These are phyloP conservation scores for Parastagonospora nodorum DNA, from an alignment of 2,329 filamentous ascomycete genomes.

Conservation along the genomic window DNA sequence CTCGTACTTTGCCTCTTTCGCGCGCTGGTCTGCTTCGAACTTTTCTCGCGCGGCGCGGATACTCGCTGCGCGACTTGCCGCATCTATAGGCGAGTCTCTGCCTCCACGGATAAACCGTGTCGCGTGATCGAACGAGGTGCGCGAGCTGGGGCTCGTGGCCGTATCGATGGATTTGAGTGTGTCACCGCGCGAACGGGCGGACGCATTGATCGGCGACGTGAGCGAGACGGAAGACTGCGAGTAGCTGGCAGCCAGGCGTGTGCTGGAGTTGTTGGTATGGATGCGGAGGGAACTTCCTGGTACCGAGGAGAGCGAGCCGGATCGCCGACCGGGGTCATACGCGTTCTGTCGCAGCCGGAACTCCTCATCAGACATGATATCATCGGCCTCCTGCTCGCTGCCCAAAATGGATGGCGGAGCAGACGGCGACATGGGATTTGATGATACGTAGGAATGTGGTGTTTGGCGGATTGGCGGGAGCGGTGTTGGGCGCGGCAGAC, in stretches of 20 bases:
- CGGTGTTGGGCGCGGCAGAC: constrained; percentile 54
- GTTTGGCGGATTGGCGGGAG: constrained; percentile 62
- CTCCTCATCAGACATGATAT: constrained; percentile 55
- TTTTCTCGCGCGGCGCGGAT: constrained; percentile 62
- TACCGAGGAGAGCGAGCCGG: constrained; percentile 52
- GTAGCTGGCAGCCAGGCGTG: constrained; percentile 53
- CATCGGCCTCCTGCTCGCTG: constrained; percentile 50
- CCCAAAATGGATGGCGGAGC: constrained; percentile 56
- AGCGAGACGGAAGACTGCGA: constrained; percentile 60
- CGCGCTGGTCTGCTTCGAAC: constrained; percentile 64
- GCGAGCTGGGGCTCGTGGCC: constrained; percentile 56
- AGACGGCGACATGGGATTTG: constrained; percentile 52
- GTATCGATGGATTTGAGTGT: constrained; percentile 57
- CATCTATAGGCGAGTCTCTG: constrained; percentile 55
- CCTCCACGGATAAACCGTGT: constrained; percentile 57
- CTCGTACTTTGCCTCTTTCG: constrained; percentile 60
- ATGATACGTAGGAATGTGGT: constrained; percentile 59
- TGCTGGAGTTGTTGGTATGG: constrained; percentile 48
- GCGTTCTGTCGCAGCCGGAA: constrained; percentile 46
- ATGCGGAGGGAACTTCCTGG: constrained; percentile 45
- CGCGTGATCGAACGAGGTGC: constrained; percentile 62
- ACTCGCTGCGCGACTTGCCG: constrained; percentile 59
- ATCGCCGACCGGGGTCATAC: constrained; percentile 48
- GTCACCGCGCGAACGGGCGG: constrained; percentile 54
- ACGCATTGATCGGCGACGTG: constrained; percentile 45